Percentiles rank a stretch among this genome's conserved stretches.
These are phyloP conservation scores for Vigna trinervia DNA, from an alignment of 306 rosid species.

Conservation along the genomic window DNA sequence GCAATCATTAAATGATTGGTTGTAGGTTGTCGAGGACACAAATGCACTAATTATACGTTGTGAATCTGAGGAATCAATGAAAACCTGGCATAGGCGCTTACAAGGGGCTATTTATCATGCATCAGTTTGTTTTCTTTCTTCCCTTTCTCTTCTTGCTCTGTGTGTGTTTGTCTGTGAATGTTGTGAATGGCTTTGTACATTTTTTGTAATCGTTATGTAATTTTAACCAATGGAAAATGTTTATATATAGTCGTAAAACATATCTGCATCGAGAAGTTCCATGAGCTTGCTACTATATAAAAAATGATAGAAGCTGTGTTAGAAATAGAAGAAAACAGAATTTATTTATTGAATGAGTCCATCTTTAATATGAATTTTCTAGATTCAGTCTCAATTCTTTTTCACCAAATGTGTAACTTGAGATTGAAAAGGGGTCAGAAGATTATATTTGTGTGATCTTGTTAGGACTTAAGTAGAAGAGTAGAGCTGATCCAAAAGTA, in stretches of 20 bases:
- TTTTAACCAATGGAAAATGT: slow-evolving; percentile 18
- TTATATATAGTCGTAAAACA: slow-evolving; percentile 23
- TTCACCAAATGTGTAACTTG: too few relatives aligned
- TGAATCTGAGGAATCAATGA: slow-evolving; percentile 79
- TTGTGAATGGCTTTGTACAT: slow-evolving; percentile 3
- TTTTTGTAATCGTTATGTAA: slow-evolving; percentile 12
- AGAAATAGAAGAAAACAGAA: background rate
- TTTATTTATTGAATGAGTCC: background rate
- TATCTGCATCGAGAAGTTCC: slow-evolving; percentile 25
- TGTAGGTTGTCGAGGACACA: slow-evolving; percentile 88
- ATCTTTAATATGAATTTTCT: background rate
- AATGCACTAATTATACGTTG: slow-evolving; percentile 80
- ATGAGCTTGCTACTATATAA: background rate
- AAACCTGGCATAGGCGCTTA: slow-evolving; percentile 82
- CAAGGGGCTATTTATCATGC: slow-evolving; percentile 93
- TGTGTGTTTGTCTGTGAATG: background rate
- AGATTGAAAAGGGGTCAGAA: too few relatives aligned
- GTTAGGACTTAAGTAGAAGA: too few relatives aligned
- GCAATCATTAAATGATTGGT: slow-evolving; percentile 29
- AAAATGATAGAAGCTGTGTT: background rate
- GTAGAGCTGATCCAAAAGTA: too few relatives aligned
- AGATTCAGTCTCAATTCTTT: too few relatives aligned
- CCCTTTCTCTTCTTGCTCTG: background rate
- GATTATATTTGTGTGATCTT: too few relatives aligned
- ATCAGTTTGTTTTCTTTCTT: slow-evolving; percentile 61